Evolutionary conservation across 768 basidiomycete species (phyloP), one percentile per base, ranked within the genome.

Genomic region (Crassisporium funariophilum): DNA sequence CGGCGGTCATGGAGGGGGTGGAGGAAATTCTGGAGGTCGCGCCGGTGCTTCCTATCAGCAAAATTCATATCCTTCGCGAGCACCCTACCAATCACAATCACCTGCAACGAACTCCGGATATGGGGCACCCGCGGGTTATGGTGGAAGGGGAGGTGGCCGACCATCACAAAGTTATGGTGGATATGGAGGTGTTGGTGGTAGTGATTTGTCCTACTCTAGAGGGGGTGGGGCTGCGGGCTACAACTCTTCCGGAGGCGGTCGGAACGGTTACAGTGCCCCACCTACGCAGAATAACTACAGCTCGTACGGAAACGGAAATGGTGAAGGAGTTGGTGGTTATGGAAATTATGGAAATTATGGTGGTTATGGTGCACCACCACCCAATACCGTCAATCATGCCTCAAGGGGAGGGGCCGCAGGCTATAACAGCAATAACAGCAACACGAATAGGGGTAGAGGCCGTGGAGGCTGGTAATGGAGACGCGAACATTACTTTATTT

Each of bases 371-470:
- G 61, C 63, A 34, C 68, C 46, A 68, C 24, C 69, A 71, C 5
- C 64, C 72, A 54, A 29, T 49, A 56, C 44, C 50, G 54, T 44
- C 25, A 53, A 52, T 20, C 58, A 61, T 53, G 56, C 59, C 41
- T 43, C 55, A 7, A 53, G 70, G 46, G 69, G 66, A 19, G 53
- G 56, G 20, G 49, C 57, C n/a, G 44, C 55, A 31, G 29, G 29
- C n/a, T 31, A 31, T 15, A 49, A 71, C 39, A 66, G 59, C 40
- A 31, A 56, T 24, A 51, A 66, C 3, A n/a, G 57, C 58, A 24
- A 43, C 55, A 35, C 50, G 57, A n/a, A n/a, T 12, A 67, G 80
- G 46, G 78, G 78, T 21, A 68, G 82, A 56, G 83, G 79, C 8
- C 69, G n/a, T n/a, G n/a, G 81, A 29, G 75, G 77, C 35, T 74